phyloP scores from a whole-genome alignment of 306 rosid species.

The Castanea crenata region DNA sequence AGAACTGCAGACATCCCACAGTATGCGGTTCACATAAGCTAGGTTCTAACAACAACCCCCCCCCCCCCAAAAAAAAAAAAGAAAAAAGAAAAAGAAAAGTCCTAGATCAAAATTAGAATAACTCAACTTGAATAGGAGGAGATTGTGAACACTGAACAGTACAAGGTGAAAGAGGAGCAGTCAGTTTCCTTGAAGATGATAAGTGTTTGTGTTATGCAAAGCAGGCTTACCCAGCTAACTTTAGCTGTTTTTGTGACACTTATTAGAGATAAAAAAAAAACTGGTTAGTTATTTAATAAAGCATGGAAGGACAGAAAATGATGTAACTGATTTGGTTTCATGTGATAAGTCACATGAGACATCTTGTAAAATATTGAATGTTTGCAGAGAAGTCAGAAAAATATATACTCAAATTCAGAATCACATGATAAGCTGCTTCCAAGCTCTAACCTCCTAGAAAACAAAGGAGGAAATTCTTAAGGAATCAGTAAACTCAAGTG shows the following conservation, averaged over 20 bases:
- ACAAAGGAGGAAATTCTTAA: constrained; percentile 22
- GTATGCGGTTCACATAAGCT: background rate
- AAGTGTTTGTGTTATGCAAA: constrained; percentile 24
- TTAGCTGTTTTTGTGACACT: constrained; percentile 49
- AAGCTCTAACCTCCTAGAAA: constrained; percentile 39
- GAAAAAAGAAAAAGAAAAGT: background rate
- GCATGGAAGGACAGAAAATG: constrained; percentile 28
- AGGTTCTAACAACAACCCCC: too few species aligned
- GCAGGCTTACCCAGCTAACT: constrained; percentile 49
- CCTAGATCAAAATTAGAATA: background rate
- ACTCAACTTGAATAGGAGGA: background rate
- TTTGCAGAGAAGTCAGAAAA: constrained; percentile 42
- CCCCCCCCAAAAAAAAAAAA: background rate
- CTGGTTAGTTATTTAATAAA: constrained; percentile 20
- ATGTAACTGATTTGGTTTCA: constrained; percentile 42
- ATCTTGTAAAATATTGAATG: constrained; percentile 33
- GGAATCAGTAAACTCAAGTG: background rate
- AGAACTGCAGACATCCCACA: background rate
- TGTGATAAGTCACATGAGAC: constrained; percentile 64
- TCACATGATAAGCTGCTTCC: constrained; percentile 72
- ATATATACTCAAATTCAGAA: constrained; percentile 38
- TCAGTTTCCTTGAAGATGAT: constrained; percentile 19
- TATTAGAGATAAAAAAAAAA: constrained; percentile 18
- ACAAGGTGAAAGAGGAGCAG: constrained; percentile 5
- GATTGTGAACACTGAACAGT: background rate